Base-by-base conservation (phyloP, 805 yeast genomes). In the Nakazawaea ambrosiae region DNA sequence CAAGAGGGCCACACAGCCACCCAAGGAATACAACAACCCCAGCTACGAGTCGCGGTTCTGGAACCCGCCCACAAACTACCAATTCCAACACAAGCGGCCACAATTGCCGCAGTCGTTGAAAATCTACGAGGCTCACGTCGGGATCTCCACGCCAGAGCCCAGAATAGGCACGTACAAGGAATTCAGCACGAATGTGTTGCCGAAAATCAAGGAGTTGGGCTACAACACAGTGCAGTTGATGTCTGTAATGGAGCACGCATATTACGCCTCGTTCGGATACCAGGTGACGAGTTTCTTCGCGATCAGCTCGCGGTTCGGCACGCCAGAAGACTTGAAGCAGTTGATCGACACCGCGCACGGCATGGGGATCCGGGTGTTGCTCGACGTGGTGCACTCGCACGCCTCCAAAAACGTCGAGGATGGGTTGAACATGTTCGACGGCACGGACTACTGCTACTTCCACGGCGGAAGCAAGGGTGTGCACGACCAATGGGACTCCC, bases 161-260 rank as follows among this genome's bases (percentile, higher is more conserved):
- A 75, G 75, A 41, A 64, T 92, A 36, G 96, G 95, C 2, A 61
- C 90, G 10, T 90, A 90, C 60, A 78, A 74, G 46, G 94, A 90
- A 56, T 90, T 90, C 57, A 82, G 96, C 11, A 48, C 64, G 31
- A 78, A 84, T 46, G 69, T 88, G 10, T 70, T 90, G 44, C 97
- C 97, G n/a, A 69, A 81, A 31, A 85, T 90, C 48, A 78, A 77
- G 48, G 75, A 81, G 45, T 68, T 89, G 42, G 97, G 97, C 26
- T 90, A 90, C 59, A 87, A 92, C 58, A 79, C 95, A 4, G 82
- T 90, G 49, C 98, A 90, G 61, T 68, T 90, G 53, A 90, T 90
- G 98, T 97, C 98, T 0, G 73, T 90, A 31, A 90, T 90, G 98
- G 98, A 90, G 60, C 98, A 90, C 57, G 97, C 98, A 2, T 90